Evolutionary conservation across 495 filamentous ascomycete genomes (phyloP).

Genomic region (Patellaria atrata): DNA sequence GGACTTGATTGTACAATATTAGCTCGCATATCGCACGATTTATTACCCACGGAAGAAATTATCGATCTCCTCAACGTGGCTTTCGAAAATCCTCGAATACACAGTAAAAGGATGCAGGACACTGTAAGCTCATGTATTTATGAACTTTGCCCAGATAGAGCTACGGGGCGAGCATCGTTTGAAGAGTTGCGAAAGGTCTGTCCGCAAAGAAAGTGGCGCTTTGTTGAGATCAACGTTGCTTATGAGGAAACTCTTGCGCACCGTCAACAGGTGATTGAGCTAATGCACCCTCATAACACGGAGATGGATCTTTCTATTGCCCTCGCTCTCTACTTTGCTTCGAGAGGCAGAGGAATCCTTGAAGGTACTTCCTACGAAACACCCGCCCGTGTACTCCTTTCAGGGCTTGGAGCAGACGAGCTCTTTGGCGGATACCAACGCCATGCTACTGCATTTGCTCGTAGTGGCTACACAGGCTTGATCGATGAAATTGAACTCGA

Average conservation of each 20-base stretch:
- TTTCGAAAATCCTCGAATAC: constrained; percentile 74
- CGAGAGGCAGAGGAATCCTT: constrained; percentile 55
- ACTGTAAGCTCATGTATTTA: constrained; percentile 37
- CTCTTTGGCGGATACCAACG: constrained; percentile 88
- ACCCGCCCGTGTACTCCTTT: constrained; percentile 69
- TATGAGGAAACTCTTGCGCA: constrained; percentile 61
- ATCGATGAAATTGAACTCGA: constrained; percentile 78
- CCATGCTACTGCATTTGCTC: constrained; percentile 61
- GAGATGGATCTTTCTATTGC: constrained; percentile 99
- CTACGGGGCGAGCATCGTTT: constrained; percentile 66
- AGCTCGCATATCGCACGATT: constrained; percentile 68
- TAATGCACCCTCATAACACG: constrained; percentile 88
- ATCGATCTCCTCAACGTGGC: constrained; percentile 93
- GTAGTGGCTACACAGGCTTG: constrained; percentile 51
- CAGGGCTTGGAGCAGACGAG: constrained; percentile 90
- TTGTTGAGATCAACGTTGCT: constrained; percentile 76
- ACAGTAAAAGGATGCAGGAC: constrained; percentile 10
- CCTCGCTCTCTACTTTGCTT: constrained; percentile 82
- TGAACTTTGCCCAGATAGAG: constrained; percentile 75
- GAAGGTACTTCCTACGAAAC: constrained; percentile 40
- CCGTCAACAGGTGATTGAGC: constrained; percentile 48
- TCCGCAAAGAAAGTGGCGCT: constrained; percentile 60
- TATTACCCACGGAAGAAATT: constrained; percentile 47
- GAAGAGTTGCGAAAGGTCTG: constrained; percentile 58
- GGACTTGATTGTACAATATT: constrained; percentile 87